These are phyloP conservation scores for Candida tetrigidarum DNA, from an alignment of 1,139 yeast species.

Conservation along the genomic window DNA sequence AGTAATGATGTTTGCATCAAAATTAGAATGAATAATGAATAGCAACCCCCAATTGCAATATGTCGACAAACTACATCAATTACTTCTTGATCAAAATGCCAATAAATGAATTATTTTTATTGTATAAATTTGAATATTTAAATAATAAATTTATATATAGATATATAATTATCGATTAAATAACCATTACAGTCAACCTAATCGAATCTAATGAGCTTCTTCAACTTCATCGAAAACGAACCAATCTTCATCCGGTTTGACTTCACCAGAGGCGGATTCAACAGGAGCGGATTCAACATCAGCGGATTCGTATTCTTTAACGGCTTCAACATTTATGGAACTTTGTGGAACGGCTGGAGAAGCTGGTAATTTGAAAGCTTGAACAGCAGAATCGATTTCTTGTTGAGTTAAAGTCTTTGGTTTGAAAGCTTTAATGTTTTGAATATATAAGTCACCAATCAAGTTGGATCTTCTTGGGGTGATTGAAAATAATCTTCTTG, in stretches of 20 bases:
- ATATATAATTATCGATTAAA: not conserved
- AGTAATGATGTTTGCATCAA: not conserved
- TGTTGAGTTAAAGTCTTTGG: conserved; percentile 74
- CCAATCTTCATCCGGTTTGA: conserved; percentile 74
- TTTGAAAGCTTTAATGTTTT: conserved; percentile 86
- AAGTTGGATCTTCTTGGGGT: conserved; percentile 59
- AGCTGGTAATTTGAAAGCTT: conserved; percentile 78
- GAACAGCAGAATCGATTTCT: conserved; percentile 80
- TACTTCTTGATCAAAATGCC: too few species aligned
- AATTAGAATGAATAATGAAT: too few species aligned
- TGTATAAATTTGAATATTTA: conserved; percentile 1
- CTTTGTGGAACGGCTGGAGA: conserved; percentile 74
- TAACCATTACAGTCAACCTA: not conserved
- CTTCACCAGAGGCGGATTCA: conserved; percentile 37
- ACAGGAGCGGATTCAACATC: conserved; percentile 70
- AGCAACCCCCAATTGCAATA: too few species aligned
- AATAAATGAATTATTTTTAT: too few species aligned
- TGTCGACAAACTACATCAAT: too few species aligned
- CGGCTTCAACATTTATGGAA: conserved; percentile 76
- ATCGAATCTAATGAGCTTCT: conserved; percentile 46
- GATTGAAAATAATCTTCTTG: conserved; percentile 49
- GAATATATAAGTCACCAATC: conserved; percentile 84
- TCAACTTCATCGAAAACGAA: conserved; percentile 76
- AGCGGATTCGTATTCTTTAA: conserved; percentile 73
- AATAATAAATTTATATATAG: not conserved